Evolutionary conservation across 179 eudicot species (phyloP).

Genomic region (Gypsophila paniculata): DNA sequence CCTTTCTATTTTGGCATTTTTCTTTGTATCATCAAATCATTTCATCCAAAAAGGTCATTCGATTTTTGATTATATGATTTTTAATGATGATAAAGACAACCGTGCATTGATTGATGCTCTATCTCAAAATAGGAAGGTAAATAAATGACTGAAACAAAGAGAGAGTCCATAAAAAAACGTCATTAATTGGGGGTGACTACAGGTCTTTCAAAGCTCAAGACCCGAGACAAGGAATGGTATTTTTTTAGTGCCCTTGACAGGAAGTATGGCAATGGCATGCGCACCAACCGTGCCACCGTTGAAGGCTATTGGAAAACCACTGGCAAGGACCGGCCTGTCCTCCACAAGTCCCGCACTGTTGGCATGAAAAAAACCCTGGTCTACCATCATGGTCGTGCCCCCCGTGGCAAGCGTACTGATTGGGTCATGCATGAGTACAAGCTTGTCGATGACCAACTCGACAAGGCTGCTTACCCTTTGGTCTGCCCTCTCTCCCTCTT

Average conservation of each 20-base stretch:
- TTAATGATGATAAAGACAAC: no score
- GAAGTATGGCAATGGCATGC: conserved; percentile 85
- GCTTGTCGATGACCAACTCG: conserved; percentile 67
- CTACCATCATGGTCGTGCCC: conserved; percentile 90
- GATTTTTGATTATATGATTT: no score
- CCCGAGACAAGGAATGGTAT: conserved; percentile 89
- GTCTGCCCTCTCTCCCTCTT: conserved; percentile 28
- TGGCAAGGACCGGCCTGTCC: conserved; percentile 76
- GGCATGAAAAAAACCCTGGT: conserved; percentile 99
- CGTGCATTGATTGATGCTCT: no score
- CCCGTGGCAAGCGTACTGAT: conserved; percentile 88
- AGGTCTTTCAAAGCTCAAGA: conserved; percentile 76
- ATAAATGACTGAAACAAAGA: no score
- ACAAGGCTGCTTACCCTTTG: conserved; percentile 62
- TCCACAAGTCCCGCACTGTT: conserved; percentile 58
- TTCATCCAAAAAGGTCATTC: no score
- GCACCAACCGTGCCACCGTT: conserved; percentile 92
- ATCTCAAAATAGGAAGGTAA: no score
- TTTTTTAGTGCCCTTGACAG: conserved; percentile 91
- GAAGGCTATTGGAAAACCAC: conserved; percentile 96
- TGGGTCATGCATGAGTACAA: conserved; percentile 99
- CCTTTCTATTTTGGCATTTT: no score
- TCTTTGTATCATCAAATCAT: no score
- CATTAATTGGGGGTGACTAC: background rate
- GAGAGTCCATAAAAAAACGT: no score